phyloP scores from a whole-genome alignment of 441 rosid species.

The Pelargonium australe region DNA sequence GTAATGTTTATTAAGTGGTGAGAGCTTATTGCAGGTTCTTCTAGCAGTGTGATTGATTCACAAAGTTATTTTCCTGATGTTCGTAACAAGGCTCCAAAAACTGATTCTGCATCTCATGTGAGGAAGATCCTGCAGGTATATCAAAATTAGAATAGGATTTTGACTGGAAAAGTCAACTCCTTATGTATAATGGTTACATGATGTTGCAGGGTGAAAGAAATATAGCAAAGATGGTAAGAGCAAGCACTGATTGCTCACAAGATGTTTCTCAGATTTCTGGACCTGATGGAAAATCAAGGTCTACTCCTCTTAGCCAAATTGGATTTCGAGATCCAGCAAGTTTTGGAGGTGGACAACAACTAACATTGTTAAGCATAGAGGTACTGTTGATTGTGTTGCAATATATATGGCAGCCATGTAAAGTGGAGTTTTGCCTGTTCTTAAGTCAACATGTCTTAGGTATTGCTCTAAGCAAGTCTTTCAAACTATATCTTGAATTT shows the following conservation, averaged over 20 bases:
- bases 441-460: neutral
- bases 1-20: constrained; percentile 14
- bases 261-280: constrained; percentile 90
- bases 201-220: constrained; percentile 34
- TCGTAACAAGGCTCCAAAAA: constrained; percentile 25
- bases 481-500: neutral
- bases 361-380: constrained; percentile 86
- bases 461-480: neutral
- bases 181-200: constrained; percentile 20
- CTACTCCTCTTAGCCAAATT: constrained; percentile 88
- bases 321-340: constrained; percentile 98
- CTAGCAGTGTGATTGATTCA: constrained; percentile 27
- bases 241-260: constrained; percentile 29
- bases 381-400: constrained; percentile 29
- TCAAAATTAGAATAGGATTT: constrained; percentile 26
- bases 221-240: constrained; percentile 20
- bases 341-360: constrained; percentile 92
- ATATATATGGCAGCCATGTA: neutral
- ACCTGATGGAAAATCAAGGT: constrained; percentile 64
- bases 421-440: neutral
- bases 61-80: constrained; percentile 30
- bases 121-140: constrained; percentile 25
- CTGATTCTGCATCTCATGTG: constrained; percentile 26
- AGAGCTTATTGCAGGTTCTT: constrained; percentile 33
- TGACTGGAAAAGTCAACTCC: constrained; percentile 29